Conservation (phyloP, 2,329 filamentous ascomycete species). For the Scedosporium dehoogii region DNA sequence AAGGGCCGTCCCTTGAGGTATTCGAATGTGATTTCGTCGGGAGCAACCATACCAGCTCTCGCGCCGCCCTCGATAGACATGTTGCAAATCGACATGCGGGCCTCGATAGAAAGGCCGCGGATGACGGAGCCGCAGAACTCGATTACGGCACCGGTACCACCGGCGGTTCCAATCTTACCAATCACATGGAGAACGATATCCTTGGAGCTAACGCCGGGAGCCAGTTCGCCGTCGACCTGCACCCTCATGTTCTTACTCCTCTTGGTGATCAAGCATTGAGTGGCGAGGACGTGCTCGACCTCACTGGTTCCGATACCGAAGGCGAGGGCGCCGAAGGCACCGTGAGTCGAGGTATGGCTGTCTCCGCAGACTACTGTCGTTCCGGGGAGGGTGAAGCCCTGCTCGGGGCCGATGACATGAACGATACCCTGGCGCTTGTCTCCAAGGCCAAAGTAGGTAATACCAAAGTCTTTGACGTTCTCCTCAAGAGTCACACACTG, state of each 20-base stretch:
- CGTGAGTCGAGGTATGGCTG: constrained; percentile 96
- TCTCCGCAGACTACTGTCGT: constrained; percentile 97
- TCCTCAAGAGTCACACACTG: constrained; percentile 96
- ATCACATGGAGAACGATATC: constrained; percentile 91
- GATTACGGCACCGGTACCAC: constrained; percentile 88
- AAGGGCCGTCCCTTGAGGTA: constrained; percentile 89
- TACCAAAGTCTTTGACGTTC: constrained; percentile 91
- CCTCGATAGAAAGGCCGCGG: constrained; percentile 82
- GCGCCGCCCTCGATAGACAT: constrained; percentile 98
- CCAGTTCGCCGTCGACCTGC: constrained; percentile 83
- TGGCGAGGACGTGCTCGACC: constrained; percentile 96
- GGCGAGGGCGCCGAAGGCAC: constrained; percentile 87
- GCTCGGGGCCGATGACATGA: constrained; percentile 95
- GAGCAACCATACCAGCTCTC: constrained; percentile 91
- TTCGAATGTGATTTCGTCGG: constrained; percentile 87
- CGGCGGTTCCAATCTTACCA: constrained; percentile 87
- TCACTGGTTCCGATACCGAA: constrained; percentile 98
- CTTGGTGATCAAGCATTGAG: constrained; percentile 89
- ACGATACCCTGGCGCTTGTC: constrained; percentile 98
- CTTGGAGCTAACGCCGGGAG: constrained; percentile 89
- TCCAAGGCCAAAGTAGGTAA: constrained; percentile 94
- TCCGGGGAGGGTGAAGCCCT: constrained; percentile 94
- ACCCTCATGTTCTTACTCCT: constrained; percentile 98
- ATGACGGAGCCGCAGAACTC: constrained; percentile 97
- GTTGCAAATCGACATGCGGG: constrained; percentile 98